These are phyloP conservation scores for Pseudocercospora eumusae DNA, from an alignment of 2,329 filamentous ascomycete species.

Conservation along the genomic window DNA sequence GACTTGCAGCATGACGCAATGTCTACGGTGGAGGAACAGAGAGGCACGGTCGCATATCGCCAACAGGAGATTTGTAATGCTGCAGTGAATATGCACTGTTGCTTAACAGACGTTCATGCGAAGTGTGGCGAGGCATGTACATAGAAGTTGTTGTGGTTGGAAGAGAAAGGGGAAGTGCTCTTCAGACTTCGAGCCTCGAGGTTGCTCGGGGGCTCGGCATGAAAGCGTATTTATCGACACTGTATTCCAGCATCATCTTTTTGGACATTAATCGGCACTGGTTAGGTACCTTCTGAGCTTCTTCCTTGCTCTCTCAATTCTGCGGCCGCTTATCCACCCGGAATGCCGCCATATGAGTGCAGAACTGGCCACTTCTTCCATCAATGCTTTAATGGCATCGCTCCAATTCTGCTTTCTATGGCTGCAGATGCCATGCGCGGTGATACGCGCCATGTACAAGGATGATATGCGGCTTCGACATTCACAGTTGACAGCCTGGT, in stretches of 20 bases:
- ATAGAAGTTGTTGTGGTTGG: too few relatives aligned
- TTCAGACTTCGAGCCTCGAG: too few relatives aligned
- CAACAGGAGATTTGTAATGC: not conserved
- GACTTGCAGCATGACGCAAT: not conserved
- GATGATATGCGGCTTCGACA: constrained; percentile 28
- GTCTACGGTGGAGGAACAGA: not conserved
- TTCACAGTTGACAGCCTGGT: constrained; percentile 7
- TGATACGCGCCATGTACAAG: constrained; percentile 29
- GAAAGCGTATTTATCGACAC: constrained; percentile 14
- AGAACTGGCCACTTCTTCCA: constrained; percentile 27
- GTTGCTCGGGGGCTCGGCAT: too few relatives aligned
- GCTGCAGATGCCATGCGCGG: constrained; percentile 23
- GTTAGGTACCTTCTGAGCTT: constrained; percentile 24
- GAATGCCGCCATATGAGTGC: constrained; percentile 28
- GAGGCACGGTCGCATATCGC: not conserved
- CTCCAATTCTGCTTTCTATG: constrained; percentile 19
- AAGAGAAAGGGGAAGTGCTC: too few relatives aligned
- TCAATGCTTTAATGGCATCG: constrained; percentile 19
- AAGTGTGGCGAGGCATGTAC: too few relatives aligned
- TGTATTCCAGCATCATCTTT: constrained; percentile 7
- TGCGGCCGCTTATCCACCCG: constrained; percentile 27
- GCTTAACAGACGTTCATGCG: too few relatives aligned
- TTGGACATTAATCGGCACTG: constrained; percentile 11
- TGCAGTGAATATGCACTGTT: not conserved
- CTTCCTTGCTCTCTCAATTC: constrained; percentile 17